Percentiles rank a stretch among this genome's conserved stretches.
Conservation (phyloP, 495 filamentous ascomycete genomes). For the Daldinia bambusicola region DNA sequence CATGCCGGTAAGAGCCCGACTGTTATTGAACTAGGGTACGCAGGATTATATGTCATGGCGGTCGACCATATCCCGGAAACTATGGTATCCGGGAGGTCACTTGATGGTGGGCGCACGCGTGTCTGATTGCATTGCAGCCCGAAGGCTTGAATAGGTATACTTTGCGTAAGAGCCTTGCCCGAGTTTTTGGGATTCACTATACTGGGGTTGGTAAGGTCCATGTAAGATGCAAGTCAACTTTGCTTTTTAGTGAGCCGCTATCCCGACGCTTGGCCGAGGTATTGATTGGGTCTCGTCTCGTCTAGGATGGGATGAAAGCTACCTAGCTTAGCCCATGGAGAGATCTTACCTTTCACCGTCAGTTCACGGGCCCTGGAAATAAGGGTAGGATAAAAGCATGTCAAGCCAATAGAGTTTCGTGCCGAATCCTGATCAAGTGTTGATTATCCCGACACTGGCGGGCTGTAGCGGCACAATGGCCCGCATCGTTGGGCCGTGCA, state of each 20-base stretch:
- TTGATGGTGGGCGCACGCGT: conserved; percentile 1
- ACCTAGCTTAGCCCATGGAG: neutral
- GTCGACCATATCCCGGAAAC: conserved; percentile 3
- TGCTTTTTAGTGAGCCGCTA: neutral
- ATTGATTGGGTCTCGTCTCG: neutral
- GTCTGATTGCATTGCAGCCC: neutral
- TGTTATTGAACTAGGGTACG: conserved; percentile 2
- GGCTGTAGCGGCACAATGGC: neutral
- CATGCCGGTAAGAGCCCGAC: too few species aligned
- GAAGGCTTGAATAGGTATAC: neutral
- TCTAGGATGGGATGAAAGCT: neutral
- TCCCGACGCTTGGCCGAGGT: neutral
- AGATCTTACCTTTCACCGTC: neutral
- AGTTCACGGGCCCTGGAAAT: neutral
- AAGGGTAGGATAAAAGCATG: neutral
- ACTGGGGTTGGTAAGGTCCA: neutral
- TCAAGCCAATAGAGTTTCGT: neutral
- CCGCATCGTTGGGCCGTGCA: neutral
- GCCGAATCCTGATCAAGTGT: neutral
- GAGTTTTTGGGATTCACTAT: neutral
- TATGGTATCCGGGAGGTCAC: conserved; percentile 16
- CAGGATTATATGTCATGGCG: conserved; percentile 18
- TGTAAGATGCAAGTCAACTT: neutral
- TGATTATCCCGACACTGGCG: neutral
- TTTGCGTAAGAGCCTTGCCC: neutral